These are phyloP conservation scores for Lentinula lateritia DNA, from an alignment of 768 basidiomycete genomes.

Conservation along the genomic window DNA sequence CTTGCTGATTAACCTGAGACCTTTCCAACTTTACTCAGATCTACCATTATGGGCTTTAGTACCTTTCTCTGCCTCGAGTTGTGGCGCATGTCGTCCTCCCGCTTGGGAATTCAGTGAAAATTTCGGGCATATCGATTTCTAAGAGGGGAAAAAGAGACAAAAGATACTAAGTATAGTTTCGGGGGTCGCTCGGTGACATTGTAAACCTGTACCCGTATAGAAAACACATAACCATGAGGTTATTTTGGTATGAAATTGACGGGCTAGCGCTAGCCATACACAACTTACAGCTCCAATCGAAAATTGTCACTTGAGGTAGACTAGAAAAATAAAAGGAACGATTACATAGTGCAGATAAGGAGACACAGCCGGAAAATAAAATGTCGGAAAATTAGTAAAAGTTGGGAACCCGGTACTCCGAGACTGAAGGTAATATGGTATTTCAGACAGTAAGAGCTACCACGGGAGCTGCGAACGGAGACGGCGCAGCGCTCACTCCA, in stretches of 20 bases:
- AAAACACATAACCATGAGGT: neutral
- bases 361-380: neutral
- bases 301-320: neutral
- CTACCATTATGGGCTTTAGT: no score
- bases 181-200: constrained; percentile 1
- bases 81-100: neutral
- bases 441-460: constrained; percentile 18
- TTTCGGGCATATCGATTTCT: neutral
- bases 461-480: constrained; percentile 26
- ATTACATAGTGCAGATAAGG: neutral
- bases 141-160: neutral
- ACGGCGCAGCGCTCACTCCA: constrained; percentile 27
- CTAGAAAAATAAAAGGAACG: neutral
- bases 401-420: neutral
- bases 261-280: neutral
- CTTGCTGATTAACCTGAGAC: no score
- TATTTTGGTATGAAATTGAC: neutral
- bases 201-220: no score
- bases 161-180: neutral
- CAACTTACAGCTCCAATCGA: neutral
- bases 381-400: neutral
- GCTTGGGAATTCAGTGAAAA: neutral
- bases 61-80: neutral
- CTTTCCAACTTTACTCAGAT: no score
- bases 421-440: neutral